A percentile compares a stretch with the other conserved stretches of the same genome.
phyloP scores from a whole-genome alignment of 2,329 filamentous ascomycete species.

The Volutella citrinella region DNA sequence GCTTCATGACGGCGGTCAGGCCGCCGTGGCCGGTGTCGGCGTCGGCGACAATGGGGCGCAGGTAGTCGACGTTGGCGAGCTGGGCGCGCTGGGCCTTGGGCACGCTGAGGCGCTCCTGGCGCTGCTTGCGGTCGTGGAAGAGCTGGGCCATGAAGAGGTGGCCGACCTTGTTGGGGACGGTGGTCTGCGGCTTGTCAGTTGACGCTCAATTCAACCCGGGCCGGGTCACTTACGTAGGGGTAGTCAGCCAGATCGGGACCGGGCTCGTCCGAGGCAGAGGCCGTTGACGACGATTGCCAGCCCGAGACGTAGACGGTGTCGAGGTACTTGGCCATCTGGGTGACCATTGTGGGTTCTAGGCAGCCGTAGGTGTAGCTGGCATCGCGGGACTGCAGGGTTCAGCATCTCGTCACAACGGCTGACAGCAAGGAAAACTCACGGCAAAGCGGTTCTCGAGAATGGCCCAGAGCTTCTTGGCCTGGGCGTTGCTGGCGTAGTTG shows the following conservation, averaged over 20 bases:
- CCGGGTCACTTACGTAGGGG: constrained; percentile 64
- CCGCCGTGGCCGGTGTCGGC: constrained; percentile 97
- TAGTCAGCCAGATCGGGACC: constrained; percentile 98
- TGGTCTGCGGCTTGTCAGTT: constrained; percentile 62
- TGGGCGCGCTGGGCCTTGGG: constrained; percentile 70
- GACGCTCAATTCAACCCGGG: constrained; percentile 34
- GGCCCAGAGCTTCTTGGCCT: constrained; percentile 92
- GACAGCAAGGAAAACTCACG: constrained; percentile 46
- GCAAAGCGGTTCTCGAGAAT: constrained; percentile 85
- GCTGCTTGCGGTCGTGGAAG: constrained; percentile 99
- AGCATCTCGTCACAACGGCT: no score
- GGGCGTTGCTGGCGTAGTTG: constrained; percentile 83
- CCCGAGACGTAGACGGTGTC: constrained; percentile 99
- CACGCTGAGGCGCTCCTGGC: constrained; percentile 82
- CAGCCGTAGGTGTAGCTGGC: constrained; percentile 96
- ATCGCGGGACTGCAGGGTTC: constrained; percentile 69
- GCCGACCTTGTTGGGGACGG: constrained; percentile 95
- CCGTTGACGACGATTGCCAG: constrained; percentile 97
- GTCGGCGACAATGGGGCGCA: constrained; percentile 93
- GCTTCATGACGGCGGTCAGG: constrained; percentile 98
- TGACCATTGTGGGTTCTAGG: constrained; percentile 96
- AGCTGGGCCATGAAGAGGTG: constrained; percentile 98
- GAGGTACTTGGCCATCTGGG: constrained; percentile 98
- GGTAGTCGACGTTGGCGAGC: constrained; percentile 82
- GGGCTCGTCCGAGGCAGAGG: constrained; percentile 90